Conservation (phyloP, 306 rosid species). For the Cicer bijugum region DNA sequence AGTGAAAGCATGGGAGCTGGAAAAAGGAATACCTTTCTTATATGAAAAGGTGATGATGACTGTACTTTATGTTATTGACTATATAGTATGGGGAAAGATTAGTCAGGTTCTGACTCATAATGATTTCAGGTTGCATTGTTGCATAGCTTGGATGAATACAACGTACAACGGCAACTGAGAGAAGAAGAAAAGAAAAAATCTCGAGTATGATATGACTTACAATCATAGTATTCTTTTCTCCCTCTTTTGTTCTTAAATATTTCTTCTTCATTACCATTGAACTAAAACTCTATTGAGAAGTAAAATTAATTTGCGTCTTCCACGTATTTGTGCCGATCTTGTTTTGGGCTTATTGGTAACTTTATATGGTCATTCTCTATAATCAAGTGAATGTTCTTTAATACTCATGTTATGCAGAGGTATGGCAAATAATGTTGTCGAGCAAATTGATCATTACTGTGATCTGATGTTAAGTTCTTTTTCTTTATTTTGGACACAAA, state of each 20-base stretch:
- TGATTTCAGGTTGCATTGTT: conserved; percentile 64
- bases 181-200: conserved; percentile 86
- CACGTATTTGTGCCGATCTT: conserved; percentile 20
- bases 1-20: conserved; percentile 86
- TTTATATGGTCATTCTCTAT: conserved; percentile 8
- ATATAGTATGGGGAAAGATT: background rate
- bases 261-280: conserved; percentile 8
- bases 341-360: conserved; percentile 26
- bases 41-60: conserved; percentile 76
- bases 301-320: conserved; percentile 23
- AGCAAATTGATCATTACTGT: conserved; percentile 3
- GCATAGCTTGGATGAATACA: conserved; percentile 68
- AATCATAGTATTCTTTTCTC: background rate
- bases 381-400: conserved; percentile 8
- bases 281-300: conserved; percentile 25
- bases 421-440: background rate
- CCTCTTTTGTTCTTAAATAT: conserved; percentile 1
- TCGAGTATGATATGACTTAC: conserved; percentile 60
- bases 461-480: conserved; percentile 7
- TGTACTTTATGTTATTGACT: conserved; percentile 26
- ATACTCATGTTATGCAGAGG: background rate
- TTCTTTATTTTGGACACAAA: background rate
- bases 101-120: conserved; percentile 30
- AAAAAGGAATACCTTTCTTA: conserved; percentile 80
- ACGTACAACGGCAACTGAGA: conserved; percentile 57